phyloP scores from a whole-genome alignment of 1,139 yeast genomes.

The Candida sp. region DNA sequence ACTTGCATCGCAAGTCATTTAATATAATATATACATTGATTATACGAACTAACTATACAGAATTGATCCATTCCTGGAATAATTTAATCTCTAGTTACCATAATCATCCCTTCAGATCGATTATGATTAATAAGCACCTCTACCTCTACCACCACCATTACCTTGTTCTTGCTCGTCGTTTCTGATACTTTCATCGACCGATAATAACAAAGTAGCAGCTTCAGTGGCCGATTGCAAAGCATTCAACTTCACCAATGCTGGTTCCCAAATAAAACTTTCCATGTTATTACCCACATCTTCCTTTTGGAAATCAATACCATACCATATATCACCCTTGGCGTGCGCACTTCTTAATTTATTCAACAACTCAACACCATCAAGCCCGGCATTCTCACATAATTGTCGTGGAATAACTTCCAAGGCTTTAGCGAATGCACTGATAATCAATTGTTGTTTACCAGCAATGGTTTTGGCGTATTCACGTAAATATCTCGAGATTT shows the following conservation, averaged over 20 bases:
- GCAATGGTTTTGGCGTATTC: constrained; percentile 86
- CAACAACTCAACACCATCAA: constrained; percentile 90
- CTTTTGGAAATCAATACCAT: constrained; percentile 86
- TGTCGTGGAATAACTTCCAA: constrained; percentile 96
- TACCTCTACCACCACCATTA: constrained; percentile 66
- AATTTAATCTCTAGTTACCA: too few relatives aligned
- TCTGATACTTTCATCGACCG: constrained; percentile 94
- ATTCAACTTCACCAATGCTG: constrained; percentile 88
- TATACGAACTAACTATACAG: too few relatives aligned
- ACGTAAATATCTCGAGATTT: constrained; percentile 81
- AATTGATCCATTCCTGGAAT: too few relatives aligned
- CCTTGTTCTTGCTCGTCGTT: constrained; percentile 61
- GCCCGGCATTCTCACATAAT: constrained; percentile 96
- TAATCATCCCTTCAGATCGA: too few relatives aligned
- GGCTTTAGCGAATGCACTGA: constrained; percentile 91
- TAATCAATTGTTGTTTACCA: constrained; percentile 92
- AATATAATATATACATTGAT: too few relatives aligned
- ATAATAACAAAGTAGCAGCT: constrained; percentile 87
- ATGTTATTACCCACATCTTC: constrained; percentile 85
- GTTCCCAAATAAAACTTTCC: constrained; percentile 94
- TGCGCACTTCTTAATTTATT: constrained; percentile 91
- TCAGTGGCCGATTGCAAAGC: constrained; percentile 98
- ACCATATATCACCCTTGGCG: constrained; percentile 89
- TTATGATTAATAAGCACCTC: constrained; percentile 42
- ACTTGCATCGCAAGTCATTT: too few relatives aligned